Evolutionary conservation across 2,329 filamentous ascomycete species (phyloP), one percentile per base, ranked within the genome.

Genomic region (Epichloe amarillans): DNA sequence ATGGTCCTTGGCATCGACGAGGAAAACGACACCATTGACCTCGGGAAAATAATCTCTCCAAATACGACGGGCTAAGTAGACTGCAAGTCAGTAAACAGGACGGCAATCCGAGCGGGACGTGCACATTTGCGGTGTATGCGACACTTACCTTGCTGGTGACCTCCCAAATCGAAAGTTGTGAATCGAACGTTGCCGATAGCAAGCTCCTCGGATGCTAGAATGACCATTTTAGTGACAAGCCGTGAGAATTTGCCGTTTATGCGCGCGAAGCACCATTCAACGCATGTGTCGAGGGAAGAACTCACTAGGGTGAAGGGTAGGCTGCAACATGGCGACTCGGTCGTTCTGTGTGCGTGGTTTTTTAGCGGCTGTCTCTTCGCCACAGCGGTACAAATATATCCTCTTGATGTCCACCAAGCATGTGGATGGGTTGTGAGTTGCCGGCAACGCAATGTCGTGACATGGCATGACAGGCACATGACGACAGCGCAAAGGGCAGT

Each of bases 1-100:
- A 71, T 88, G 85, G 71, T 98, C 93, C 74, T 95, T 95, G 63
- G 93, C 89, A 64, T 98, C 93, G 61, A 98, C 88, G 52, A 97
- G 84, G 79, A 97, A 98, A 60, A 98, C 90, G 61, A 97, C 95
- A 54, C 91, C 90, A 70, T 84, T 89, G 57, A 95, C 89, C 74
- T 95, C 90, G 61, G 89, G 89, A 79, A 95, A 95, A 73, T 95
- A 95, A 66, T 95, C 89, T 69, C 90, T 91, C 89, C 90, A 95
- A 61, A 95, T 83, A 63, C 90, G 88, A 60, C 90, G 88, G 56
- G 89, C 89, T 89, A 33, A 19, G n/a, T 23, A 26, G n/a, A 30
- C 11, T 26, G 73, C 17, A 40, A 40, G 4, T 19, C 21, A 43
- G 47, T n/a, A 26, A 14, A 4, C 26, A 39, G 26, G 3, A 23